Percentiles rank a stretch among this genome's conserved stretches.
Conservation (phyloP, 1,139 yeast genomes). For the Geotrichum candidum region DNA sequence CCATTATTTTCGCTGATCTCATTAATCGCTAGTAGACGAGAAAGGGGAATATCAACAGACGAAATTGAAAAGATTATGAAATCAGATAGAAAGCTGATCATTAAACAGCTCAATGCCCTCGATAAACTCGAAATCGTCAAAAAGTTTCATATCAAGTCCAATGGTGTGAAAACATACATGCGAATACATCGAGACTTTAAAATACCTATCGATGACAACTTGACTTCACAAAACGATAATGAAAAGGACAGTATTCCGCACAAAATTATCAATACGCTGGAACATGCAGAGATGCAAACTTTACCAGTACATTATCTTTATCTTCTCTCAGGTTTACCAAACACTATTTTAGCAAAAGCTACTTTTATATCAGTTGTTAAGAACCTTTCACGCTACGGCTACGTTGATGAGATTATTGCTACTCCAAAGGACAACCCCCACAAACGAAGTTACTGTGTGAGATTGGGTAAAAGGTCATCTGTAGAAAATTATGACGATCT, state of each 20-base stretch:
- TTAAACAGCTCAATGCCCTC: slow-evolving; percentile 10
- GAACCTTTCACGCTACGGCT: not conserved
- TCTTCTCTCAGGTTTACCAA: slow-evolving; percentile 1
- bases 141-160: not conserved
- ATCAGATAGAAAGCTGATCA: not conserved
- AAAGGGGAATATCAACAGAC: slow-evolving; percentile 6
- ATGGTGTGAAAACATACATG: not conserved
- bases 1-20: not conserved
- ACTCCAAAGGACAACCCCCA: not conserved
- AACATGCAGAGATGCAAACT: not conserved
- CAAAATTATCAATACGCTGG: not conserved
- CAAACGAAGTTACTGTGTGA: slow-evolving; percentile 3
- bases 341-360: slow-evolving; percentile 2
- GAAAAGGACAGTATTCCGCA: not conserved
- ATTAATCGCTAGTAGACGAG: slow-evolving; percentile 3
- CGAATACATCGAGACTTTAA: not conserved
- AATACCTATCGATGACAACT: not conserved
- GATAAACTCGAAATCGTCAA: slow-evolving; percentile 1
- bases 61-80: not conserved
- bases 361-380: slow-evolving; percentile 2
- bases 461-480: not conserved
- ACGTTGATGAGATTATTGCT: not conserved
- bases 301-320: not conserved
- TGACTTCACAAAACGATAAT: not conserved
- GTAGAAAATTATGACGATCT: not conserved